Base-by-base conservation (phyloP, 371 early-diverging fungal species). In the Vairimorpha necatrix region DNA sequence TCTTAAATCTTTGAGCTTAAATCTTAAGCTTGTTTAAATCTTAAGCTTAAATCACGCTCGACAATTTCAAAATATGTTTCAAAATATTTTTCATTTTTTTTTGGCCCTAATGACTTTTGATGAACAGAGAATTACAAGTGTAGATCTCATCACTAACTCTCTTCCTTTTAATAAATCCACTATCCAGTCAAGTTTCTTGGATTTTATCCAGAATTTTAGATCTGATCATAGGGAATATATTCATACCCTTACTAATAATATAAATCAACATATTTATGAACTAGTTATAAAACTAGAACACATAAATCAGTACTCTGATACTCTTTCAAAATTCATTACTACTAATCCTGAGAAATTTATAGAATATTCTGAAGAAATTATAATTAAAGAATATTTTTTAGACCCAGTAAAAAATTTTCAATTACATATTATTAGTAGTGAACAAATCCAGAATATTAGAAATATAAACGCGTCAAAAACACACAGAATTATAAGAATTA, bases 401-500 rank as follows among this genome's bases (percentile, higher is more conserved):
- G 30, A 67, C 28, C 62, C 62, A 26, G 13, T 36, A 11, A 46
- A 33, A 66, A 66, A 33, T 28, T 80, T 80, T 61, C 80, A 80
- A 54, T 36, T 80, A 18, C 67, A 73, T 18, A 24, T 82, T 28
- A 72, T 75, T 26, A 53, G 53, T n/a, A 56, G 18, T 39, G 56
- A 47, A 38, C 62, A 70, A 14, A n/a, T 58, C 9, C 72, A 56
- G 18, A 63, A 48, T 22, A 84, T 86, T 26, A 72, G 86, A 36
- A 71, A 76, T 39, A 50, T 84, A 22, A 82, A 93, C 89, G 88
- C 95, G 58, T 85, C 88, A 60, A 88, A 90, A 72, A 91, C 94
- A 74, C 92, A 93, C 58, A 94, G 92, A 81, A 88, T 99, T 33
- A 91, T 96, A 62, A 90, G 92, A 39, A 88, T 98, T 58, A 89